Evolutionary conservation across 2,329 filamentous ascomycete species (phyloP), one percentile per base, ranked within the genome.

Genomic region (Corinectria fuckeliana): DNA sequence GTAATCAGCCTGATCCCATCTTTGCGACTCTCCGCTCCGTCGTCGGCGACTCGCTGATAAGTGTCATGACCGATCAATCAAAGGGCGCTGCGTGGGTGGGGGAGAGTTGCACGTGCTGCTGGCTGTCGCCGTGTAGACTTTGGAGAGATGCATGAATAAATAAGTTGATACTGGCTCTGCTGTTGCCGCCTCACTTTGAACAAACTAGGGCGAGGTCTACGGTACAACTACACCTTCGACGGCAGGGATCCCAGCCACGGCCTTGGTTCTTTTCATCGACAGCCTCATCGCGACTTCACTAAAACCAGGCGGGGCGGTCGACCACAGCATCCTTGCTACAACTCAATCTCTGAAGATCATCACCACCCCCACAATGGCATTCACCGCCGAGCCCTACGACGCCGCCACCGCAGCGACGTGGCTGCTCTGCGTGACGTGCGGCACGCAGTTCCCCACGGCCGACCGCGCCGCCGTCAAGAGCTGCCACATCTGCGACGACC

Each of bases 401-500:
- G 14, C 62, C 4, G 42, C 32, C 44, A 64, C 62, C 0, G 60
- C 66, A 10, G 61, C 61, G 18, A 59, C 60, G 3, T 67, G 67
- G 68, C 81, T 89, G 32, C 79, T 92, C 64, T 92, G 90, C 77
- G 80, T 79, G 8, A 83, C 88, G 5, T 92, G 90, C 72, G 90
- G 89, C 20, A 91, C 88, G 0, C 90, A 92, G 69, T 91, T 73
- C 56, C 69, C 74, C 20, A 69, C 70, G 4, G 23, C 81, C 0
- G 80, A 86, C 61, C 76, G 77, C 38, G 62, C 74, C 11, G 69
- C 79, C 25, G 76, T 87, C 41, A 80, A 76, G 53, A 82, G 79
- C 4, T 92, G 90, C 76, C 82, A 84, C 58, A 90, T 92, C 63
- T 93, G 90, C 76, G 89, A 92, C 72, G 89, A 91, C 72, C 81